Conservation (phyloP, 306 rosid genomes). For the Vicia sativa region DNA sequence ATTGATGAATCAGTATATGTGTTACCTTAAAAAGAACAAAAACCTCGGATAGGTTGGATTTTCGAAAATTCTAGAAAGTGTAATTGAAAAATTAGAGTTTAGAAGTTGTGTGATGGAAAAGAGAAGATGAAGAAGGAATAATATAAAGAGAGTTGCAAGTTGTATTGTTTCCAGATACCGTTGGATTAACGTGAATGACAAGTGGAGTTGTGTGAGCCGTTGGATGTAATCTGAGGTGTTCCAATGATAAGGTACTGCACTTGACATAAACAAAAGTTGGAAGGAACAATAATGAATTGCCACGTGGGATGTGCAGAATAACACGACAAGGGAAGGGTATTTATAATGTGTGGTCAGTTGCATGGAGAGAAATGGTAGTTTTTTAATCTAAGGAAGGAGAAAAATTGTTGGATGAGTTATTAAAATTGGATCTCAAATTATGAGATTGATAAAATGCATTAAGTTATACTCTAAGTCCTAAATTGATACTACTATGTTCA, state of each 20-base stretch:
- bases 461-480: too few relatives aligned
- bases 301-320: constrained; percentile 26
- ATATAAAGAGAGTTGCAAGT: constrained; percentile 16
- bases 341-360: background rate
- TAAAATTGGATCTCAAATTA: too few relatives aligned
- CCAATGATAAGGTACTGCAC: constrained; percentile 40
- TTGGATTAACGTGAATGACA: constrained; percentile 29
- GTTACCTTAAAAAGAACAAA: constrained; percentile 40
- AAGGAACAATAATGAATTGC: constrained; percentile 20
- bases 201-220: constrained; percentile 22
- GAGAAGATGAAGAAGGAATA: background rate
- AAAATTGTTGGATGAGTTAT: too few relatives aligned
- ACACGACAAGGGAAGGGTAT: constrained; percentile 2
- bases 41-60: constrained; percentile 16
- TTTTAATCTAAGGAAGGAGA: too few relatives aligned
- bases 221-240: constrained; percentile 31
- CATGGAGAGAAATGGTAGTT: background rate
- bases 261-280: background rate
- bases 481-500: too few relatives aligned
- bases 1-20: constrained; percentile 27
- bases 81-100: constrained; percentile 35
- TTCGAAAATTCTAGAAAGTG: constrained; percentile 15
- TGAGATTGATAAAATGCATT: too few relatives aligned
- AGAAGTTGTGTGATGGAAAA: constrained; percentile 24
- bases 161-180: constrained; percentile 32